Conservation (phyloP, 805 yeast species). For the Wickerhamiella spandovensis region DNA sequence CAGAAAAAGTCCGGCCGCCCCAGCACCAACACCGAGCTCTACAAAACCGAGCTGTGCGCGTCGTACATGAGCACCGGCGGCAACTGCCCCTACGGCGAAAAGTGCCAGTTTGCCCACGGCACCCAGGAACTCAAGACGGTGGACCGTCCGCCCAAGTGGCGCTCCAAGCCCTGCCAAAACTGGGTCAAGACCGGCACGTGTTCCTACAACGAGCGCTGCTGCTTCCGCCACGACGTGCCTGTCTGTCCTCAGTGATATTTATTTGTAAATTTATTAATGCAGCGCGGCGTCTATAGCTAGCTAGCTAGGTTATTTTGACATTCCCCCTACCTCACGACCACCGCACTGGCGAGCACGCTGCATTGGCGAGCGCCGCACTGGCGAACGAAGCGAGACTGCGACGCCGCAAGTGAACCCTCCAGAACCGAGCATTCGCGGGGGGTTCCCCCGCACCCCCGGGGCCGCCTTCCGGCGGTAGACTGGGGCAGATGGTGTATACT, state of each 20-base stretch:
- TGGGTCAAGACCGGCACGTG: constrained; percentile 75
- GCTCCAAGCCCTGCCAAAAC: constrained; percentile 82
- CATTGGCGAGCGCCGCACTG: not conserved
- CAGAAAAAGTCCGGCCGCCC: constrained; percentile 23
- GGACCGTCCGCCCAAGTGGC: constrained; percentile 69
- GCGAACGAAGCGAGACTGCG: not conserved
- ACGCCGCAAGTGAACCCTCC: not conserved
- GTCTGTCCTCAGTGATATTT: constrained; percentile 6
- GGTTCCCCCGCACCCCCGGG: too few relatives aligned
- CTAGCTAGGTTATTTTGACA: not conserved
- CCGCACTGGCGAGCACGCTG: not conserved
- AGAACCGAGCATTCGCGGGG: too few relatives aligned
- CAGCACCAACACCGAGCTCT: constrained; percentile 45
- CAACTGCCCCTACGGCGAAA: constrained; percentile 72
- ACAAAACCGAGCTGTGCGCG: constrained; percentile 83
- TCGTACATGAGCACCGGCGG: constrained; percentile 58
- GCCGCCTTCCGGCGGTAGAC: too few relatives aligned
- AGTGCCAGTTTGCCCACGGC: constrained; percentile 95
- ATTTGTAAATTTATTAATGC: constrained; percentile 2
- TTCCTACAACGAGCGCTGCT: constrained; percentile 81
- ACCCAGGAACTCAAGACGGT: constrained; percentile 57
- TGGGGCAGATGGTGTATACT: too few relatives aligned
- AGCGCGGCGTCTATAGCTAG: not conserved
- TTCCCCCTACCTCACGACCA: too few relatives aligned
- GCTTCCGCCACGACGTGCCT: constrained; percentile 56